These are phyloP conservation scores for Corniculantispora saksenae DNA, from an alignment of 2,329 filamentous ascomycete species.

Conservation along the genomic window DNA sequence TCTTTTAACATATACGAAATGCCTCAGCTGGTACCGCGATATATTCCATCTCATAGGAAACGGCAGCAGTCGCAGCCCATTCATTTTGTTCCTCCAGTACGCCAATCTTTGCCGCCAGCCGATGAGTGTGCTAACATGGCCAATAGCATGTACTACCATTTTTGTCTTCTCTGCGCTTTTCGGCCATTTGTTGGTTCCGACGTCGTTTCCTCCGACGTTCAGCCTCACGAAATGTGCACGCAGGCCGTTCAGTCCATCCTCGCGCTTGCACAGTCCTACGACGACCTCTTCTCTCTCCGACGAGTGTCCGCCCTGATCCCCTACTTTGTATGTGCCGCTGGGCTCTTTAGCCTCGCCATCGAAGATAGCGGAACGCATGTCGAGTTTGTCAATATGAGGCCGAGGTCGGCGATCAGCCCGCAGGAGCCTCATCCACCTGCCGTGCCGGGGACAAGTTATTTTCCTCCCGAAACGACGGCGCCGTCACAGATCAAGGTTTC, in stretches of 20 bases:
- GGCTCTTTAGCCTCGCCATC: constrained; percentile 15
- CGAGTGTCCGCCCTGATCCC: constrained; percentile 23
- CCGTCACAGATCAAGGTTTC: constrained; percentile 9
- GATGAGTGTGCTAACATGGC: not conserved
- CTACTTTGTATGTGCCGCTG: constrained; percentile 23
- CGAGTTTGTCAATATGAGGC: not conserved
- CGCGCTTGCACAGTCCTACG: constrained; percentile 22
- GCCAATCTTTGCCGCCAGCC: not conserved
- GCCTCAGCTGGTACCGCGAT: constrained; percentile 24
- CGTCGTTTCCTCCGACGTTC: not conserved
- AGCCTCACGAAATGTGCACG: constrained; percentile 4
- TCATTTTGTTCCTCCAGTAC: constrained; percentile 25
- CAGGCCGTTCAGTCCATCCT: constrained; percentile 8
- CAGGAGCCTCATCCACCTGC: not conserved
- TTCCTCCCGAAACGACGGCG: not conserved
- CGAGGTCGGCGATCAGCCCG: not conserved
- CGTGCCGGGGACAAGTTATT: not conserved
- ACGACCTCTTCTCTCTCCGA: constrained; percentile 23
- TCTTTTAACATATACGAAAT: constrained; percentile 20
- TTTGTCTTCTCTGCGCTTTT: constrained; percentile 22
- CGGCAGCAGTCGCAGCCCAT: constrained; percentile 15
- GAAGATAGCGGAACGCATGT: not conserved
- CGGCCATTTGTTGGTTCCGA: constrained; percentile 14
- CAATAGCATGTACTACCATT: constrained; percentile 25
- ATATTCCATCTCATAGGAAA: constrained; percentile 19